Percentiles rank a stretch among this genome's conserved stretches.
These are phyloP conservation scores for Bombardia bombarda DNA, from an alignment of 495 filamentous ascomycete species.

Conservation along the genomic window DNA sequence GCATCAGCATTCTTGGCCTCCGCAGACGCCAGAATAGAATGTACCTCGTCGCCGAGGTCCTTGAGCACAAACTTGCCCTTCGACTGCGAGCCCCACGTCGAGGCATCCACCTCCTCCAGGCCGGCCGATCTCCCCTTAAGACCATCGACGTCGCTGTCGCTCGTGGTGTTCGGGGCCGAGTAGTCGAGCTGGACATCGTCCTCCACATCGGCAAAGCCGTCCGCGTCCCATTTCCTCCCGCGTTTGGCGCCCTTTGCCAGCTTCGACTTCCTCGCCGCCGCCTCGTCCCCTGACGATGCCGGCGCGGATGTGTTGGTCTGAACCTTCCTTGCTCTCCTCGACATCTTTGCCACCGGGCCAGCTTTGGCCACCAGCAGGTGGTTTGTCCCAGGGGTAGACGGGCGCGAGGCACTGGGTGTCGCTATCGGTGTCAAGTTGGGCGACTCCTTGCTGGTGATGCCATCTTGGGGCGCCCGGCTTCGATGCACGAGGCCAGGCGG, in stretches of 20 bases:
- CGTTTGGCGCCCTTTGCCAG: conserved; percentile 49
- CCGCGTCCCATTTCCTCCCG: conserved; percentile 82
- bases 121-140: conserved; percentile 38
- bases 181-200: conserved; percentile 81
- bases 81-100: conserved; percentile 75
- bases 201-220: conserved; percentile 80
- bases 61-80: conserved; percentile 92
- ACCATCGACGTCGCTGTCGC: conserved; percentile 47
- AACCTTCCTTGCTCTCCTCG: conserved; percentile 74
- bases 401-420: conserved; percentile 72
- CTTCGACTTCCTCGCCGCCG: conserved; percentile 47
- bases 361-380: conserved; percentile 61
- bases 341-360: conserved; percentile 64
- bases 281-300: conserved; percentile 79
- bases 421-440: conserved; percentile 56
- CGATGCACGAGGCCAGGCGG: conserved; percentile 30
- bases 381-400: conserved; percentile 61
- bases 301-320: conserved; percentile 53
- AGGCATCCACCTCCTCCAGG: conserved; percentile 66
- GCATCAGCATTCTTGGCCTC: conserved; percentile 49
- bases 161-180: conserved; percentile 46
- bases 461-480: conserved; percentile 16
- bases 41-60: conserved; percentile 88
- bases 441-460: conserved; percentile 32
- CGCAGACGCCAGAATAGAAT: conserved; percentile 72